Base-by-base conservation (phyloP, 129 eudicot genomes). In the Artemisia annua region DNA sequence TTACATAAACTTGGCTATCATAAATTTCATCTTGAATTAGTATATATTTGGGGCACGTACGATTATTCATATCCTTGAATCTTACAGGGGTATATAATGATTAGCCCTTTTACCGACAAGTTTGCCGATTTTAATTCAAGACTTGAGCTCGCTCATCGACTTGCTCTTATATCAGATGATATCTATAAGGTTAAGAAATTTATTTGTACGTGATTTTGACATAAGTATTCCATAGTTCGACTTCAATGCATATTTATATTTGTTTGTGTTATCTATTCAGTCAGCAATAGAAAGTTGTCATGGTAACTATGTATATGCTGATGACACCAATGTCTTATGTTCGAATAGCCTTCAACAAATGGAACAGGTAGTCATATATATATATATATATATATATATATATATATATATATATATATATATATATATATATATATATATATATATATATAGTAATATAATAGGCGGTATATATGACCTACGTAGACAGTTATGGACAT, bases 81-180 rank as follows among this genome's bases (percentile, higher is more conserved):
- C 24, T 10, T 52, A 15, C 7, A 52, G 57, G 57, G 57, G 18
- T 52, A 16, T 19, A 52, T 52, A 52, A 15, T 52, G n/a, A 7
- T 14, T 52, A 14, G 57, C 57, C n/a, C 57, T 16, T 1, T 52
- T 19, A 52, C 57, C 2, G 57, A 52, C 18, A 52, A 52, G 18
- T 52, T 52, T 16, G 17, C 18, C 7, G 57, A 52, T 52, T 52
- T 52, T 52, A 52, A 52, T 52, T 52, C 57, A 52, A 52, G 57
- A 52, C 18, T 52, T 4, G 57, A 52, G 3, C 18, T 52, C 2
- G 57, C 57, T 52, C 57, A 52, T 15, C 57, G 57, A 0, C 18
- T 52, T 15, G 19, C 75, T 16, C 75, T 80, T 51, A 67, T 80
- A 74, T 80, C 83, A 13, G 75, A 80, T 44, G 80, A 74, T 11